Evolutionary conservation across 2,329 filamentous ascomycete species (phyloP), one percentile per base, ranked within the genome.

Genomic region (Colletotrichum sp.): DNA sequence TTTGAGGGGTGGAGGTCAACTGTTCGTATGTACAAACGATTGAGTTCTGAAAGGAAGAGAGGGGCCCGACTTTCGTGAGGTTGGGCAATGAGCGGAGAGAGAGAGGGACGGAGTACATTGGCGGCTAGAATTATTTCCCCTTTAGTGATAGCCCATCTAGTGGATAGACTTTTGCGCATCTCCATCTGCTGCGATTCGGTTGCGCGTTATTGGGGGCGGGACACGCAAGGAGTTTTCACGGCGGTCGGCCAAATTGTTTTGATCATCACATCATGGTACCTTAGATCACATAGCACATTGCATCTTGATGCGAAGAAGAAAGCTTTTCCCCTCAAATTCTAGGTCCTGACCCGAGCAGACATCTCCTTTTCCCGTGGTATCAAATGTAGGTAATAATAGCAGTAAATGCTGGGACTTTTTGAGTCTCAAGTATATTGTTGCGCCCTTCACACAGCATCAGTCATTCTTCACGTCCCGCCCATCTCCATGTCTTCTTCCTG

Each of bases 1-100:
- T 92, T 68, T 90, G 79, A 36, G 9, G 28, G 12, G 14, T 4
- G 38, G 63, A 16, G 63, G 14, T 21, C n/a, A 52, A 52, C 43
- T 52, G n/a, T 34, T 63, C 30, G 28, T 26, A 10, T 32, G 59
- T 38, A 36, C 24, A n/a, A 18, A 26, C 55, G 26, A 58, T 21
- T 21, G n/a, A 21, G 43, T 24, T 52, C 10, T 52, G 43, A 13
- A 21, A 21, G n/a, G 26, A 28, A 59, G 26, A 18, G n/a, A 30
- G 16, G 38, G 18, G 38, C 18, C 38, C 38, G 38, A 48, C 30
- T 32, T 32, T 59, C 12, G 28, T 5, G 7, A 59, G 56, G 26
- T 59, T 59, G 14, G 9, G 28, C 16, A 59, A 34, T 21, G 18
- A 30, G 3, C 18, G 10, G 26, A 28, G 26, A 61, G 28, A 18